These are phyloP conservation scores for Chalciporus sp. DNA, from an alignment of 1,284 basidiomycete species.

Conservation along the genomic window DNA sequence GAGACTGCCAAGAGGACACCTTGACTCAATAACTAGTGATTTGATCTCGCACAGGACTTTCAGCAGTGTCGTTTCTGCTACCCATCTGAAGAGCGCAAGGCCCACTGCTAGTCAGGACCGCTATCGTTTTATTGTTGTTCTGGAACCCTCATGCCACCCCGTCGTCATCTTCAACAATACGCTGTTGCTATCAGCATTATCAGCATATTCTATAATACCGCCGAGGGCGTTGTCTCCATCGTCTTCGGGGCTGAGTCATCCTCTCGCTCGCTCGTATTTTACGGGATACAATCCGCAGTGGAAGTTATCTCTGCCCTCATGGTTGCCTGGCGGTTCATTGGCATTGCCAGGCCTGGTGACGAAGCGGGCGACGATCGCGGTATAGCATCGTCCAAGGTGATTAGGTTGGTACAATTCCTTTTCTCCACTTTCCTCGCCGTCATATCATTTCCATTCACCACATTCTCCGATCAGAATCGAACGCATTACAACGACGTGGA, in stretches of 20 bases:
- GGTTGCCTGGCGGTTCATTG: slow-evolving; percentile 46
- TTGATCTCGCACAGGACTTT: too few relatives aligned
- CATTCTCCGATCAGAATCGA: slow-evolving; percentile 37
- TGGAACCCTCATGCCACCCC: slow-evolving; percentile 25
- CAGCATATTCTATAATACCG: slow-evolving; percentile 37
- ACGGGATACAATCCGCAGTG: slow-evolving; percentile 51
- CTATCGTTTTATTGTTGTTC: too few relatives aligned
- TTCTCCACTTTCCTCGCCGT: not conserved
- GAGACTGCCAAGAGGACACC: too few relatives aligned
- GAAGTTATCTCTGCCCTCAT: slow-evolving; percentile 45
- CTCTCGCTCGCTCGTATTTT: slow-evolving; percentile 52
- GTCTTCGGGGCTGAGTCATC: slow-evolving; percentile 46
- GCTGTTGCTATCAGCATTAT: slow-evolving; percentile 37
- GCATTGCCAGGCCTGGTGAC: slow-evolving; percentile 35
- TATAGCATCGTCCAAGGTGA: slow-evolving; percentile 15
- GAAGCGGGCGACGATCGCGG: slow-evolving; percentile 23
- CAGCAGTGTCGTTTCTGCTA: too few relatives aligned
- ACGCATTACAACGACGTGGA: slow-evolving; percentile 36
- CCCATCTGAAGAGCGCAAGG: too few relatives aligned
- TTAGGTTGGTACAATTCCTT: slow-evolving; percentile 29
- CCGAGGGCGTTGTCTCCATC: slow-evolving; percentile 41
- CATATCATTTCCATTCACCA: not conserved
- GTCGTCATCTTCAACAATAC: slow-evolving; percentile 28
- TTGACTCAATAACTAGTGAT: too few relatives aligned
- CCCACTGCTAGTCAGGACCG: too few relatives aligned